phyloP scores from a whole-genome alignment of 1,139 yeast species.

The Zygotorulaspora mrakii region DNA sequence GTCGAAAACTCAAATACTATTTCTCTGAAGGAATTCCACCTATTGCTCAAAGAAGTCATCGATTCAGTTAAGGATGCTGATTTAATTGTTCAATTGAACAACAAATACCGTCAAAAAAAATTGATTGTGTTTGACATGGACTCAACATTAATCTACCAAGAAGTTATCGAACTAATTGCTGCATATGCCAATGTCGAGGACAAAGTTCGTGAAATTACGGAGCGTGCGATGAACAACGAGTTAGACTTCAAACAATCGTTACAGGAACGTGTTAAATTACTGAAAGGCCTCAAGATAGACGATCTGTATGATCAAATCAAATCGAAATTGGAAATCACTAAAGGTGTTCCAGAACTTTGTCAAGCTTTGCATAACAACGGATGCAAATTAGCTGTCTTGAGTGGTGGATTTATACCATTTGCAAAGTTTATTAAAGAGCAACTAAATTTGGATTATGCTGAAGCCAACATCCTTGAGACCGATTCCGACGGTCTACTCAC shows the following conservation, averaged over 20 bases:
- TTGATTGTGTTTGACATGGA: conserved; percentile 96
- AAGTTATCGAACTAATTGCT: conserved; percentile 93
- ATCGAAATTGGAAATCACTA: conserved; percentile 64
- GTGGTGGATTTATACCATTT: conserved; percentile 92
- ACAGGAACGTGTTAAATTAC: conserved; percentile 64
- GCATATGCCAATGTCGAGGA: conserved; percentile 77
- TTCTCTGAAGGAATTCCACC: conserved; percentile 7
- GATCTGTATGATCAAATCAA: conserved; percentile 77
- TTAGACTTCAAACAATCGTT: conserved; percentile 85
- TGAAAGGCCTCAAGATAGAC: conserved; percentile 74
- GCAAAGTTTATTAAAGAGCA: conserved; percentile 69
- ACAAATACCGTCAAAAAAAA: conserved; percentile 46
- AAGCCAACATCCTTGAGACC: conserved; percentile 69
- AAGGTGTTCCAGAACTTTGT: conserved; percentile 76
- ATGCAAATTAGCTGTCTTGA: conserved; percentile 75
- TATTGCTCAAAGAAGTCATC: conserved; percentile 6
- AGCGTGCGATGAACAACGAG: conserved; percentile 96
- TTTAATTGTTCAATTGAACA: conserved; percentile 45
- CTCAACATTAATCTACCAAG: conserved; percentile 92
- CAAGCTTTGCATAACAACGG: conserved; percentile 58
- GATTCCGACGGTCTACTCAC: conserved; percentile 48
- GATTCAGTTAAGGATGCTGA: conserved; percentile 37
- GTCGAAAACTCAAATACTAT: conserved; percentile 7
- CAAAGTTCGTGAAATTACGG: conserved; percentile 77
- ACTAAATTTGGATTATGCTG: conserved; percentile 79